Base-by-base conservation (phyloP, 2,329 filamentous ascomycete species). In the Lachnellula arida region DNA sequence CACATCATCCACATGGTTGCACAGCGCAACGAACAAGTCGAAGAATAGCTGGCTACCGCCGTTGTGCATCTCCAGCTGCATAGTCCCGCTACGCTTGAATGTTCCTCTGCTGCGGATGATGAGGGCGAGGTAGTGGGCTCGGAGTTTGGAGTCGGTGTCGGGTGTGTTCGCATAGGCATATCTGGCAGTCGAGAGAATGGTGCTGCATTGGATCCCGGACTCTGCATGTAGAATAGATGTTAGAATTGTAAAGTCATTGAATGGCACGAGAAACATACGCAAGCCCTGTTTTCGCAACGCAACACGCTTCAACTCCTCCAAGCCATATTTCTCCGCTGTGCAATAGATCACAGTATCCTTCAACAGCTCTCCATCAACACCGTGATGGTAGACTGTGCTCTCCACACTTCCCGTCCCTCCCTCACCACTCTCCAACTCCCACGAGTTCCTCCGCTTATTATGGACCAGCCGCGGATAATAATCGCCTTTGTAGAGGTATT, bases 31-130 rank as follows among this genome's bases (percentile, higher is more conserved):
- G 75, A 97, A 97, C 75, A 97, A 80, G 81, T 97, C 92, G 78
- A 97, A 97, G 82, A 94, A 97, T 77, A 97, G 81, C 81, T 92
- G 92, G 14, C 55, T 81, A 70, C 81, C 91, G 73, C 92, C 91
- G 75, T 85, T 85, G 80, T 96, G 90, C 92, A 97, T 97, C 80
- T 97, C 92, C 78, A 89, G 87, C 82, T 97, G 92, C 91, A 97
- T 96, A 75, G 92, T 97, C 76, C 92, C 92, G 79, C 91, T 96
- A 76, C 89, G 86, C 87, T 96, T 97, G 76, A 97, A 97, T 70
- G 91, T 96, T 80, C 91, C 91, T 75, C 93, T 90, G 81, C 89
- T 93, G 79, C 92, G 88, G 80, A 97, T 96, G 76, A 97, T 96
- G 75, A 97, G 84, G 73, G 92, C 91, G 74, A 97, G 86, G 81